Evolutionary conservation across 2,329 filamentous ascomycete species (phyloP).

Genomic region (Nemania sp.): DNA sequence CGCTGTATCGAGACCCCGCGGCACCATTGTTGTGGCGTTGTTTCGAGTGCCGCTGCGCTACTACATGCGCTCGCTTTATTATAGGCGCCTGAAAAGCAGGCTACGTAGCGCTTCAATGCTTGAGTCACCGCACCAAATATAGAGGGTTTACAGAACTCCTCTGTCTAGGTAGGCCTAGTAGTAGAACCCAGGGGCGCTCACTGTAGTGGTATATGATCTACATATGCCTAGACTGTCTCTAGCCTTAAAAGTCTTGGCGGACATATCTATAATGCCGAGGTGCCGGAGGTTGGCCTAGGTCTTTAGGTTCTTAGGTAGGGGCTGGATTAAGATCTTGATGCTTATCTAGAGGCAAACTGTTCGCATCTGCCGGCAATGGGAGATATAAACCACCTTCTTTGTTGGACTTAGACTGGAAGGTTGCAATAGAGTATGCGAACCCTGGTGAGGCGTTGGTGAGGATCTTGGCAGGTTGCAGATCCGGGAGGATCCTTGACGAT

Average conservation of each 20-base stretch:
- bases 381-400: not conserved
- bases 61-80: not conserved
- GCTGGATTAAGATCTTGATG: not conserved
- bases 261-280: not conserved
- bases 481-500: conserved; percentile 21
- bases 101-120: not conserved
- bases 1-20: not conserved
- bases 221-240: too few relatives aligned
- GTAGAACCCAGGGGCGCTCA: not conserved
- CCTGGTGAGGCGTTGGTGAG: not conserved
- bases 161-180: not conserved
- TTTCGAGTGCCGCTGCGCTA: conserved; percentile 2
- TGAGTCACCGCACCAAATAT: not conserved
- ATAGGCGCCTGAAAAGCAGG: not conserved
- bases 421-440: not conserved
- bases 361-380: not conserved
- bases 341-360: not conserved
- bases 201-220: not conserved
- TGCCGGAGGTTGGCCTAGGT: too few relatives aligned
- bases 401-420: too few relatives aligned
- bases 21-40: conserved; percentile 3
- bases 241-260: not conserved
- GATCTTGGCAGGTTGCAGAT: conserved; percentile 30
- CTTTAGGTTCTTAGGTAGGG: not conserved
- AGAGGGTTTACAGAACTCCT: not conserved